Evolutionary conservation across 2,329 filamentous ascomycete species (phyloP), one percentile per base, ranked within the genome.

Genomic region (Scytalidium sp.): DNA sequence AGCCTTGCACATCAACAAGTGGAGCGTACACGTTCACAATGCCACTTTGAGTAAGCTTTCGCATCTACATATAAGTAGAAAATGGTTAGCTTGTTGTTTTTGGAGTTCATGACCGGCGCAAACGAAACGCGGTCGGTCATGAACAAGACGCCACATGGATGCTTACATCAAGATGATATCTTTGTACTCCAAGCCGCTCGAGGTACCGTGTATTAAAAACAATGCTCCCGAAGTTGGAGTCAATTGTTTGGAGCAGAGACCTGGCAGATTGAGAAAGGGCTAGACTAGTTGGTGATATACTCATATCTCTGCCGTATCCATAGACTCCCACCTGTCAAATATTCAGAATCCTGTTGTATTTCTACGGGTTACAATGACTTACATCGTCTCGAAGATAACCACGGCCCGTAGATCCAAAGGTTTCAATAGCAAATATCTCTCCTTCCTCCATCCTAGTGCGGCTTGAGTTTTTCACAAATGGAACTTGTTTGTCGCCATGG

Each of bases 151-250:
- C 25, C 7, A 36, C 15, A 15, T 7, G 13, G 15, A 15, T 40
- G 25, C 74, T 67, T 63, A 82, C 75, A 1, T 80, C 82, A 1
- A 79, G 73, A 45, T 82, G 63, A 55, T 86, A 86, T 25, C 75
- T 73, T 41, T 83, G 73, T 17, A 78, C 62, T 0, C 83, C 83
- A n/a, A 85, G 67, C n/a, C 80, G 75, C 41, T 85, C 81, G 22
- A 86, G 72, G 54, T 85, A 84, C 7, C 82, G 77, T 19, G 81
- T 73, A 49, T 73, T 83, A 60, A 85, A 85, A 1, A 81, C 78
- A 22, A 86, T 58, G 1, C 76, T 81, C 19, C 81, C 79, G 50
- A 86, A 86, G 51, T 84, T 83, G 56, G 81, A 75, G 45, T 78
- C 73, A 58, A 86, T 84, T 0, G 71, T 78, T 58, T 78, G 80